These are phyloP conservation scores for Paramecium sexaurelia DNA, from an alignment of 73 alveolate genomes.

Conservation along the genomic window DNA sequence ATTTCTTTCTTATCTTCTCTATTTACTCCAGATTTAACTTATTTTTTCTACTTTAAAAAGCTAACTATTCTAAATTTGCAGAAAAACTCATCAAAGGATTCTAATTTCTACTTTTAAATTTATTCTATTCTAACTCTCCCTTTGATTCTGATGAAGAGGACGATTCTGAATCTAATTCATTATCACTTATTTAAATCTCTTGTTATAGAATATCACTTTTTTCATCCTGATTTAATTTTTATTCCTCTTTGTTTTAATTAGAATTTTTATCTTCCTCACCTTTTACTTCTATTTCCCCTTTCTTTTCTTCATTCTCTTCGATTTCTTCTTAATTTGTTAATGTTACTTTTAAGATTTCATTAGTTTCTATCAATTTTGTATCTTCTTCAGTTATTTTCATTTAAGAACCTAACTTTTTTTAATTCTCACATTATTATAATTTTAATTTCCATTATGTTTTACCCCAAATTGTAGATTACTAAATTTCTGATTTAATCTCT, in stretches of 20 bases:
- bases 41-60: not conserved
- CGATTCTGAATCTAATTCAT: not conserved
- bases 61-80: not conserved
- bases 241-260: not conserved
- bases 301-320: not conserved
- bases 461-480: not conserved
- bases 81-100: not conserved
- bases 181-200: not conserved
- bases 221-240: not conserved
- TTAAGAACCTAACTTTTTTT: conserved; percentile 2
- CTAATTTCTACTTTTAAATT: not conserved
- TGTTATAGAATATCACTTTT: not conserved
- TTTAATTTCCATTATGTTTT: not conserved
- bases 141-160: not conserved
- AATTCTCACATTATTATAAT: not conserved
- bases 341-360: not conserved
- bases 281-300: not conserved
- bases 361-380: not conserved
- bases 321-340: not conserved
- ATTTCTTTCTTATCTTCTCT: not conserved
- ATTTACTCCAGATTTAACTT: not conserved
- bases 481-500: not conserved
- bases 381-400: not conserved
- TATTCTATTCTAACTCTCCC: not conserved
- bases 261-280: not conserved